Conservation (phyloP, 2,329 filamentous ascomycete species). For the Thermothelomyces thermophilus region DNA sequence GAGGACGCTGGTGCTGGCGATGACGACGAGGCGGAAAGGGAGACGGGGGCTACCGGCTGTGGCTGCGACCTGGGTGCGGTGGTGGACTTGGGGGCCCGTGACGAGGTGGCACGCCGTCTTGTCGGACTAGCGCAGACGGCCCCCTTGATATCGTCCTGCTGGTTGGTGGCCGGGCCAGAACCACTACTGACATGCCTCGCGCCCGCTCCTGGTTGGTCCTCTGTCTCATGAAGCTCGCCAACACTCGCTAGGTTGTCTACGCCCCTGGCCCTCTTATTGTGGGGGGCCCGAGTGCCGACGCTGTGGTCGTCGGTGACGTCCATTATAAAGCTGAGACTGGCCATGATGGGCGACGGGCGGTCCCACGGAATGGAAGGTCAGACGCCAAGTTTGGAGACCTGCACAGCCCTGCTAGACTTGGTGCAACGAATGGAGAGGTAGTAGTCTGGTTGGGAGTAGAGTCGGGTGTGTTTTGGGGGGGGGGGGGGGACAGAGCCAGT, state of each 20-base stretch:
- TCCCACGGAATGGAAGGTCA: conserved; percentile 37
- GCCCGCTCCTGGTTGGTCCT: conserved; percentile 30
- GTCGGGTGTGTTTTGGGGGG: background rate
- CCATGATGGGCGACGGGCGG: conserved; percentile 38
- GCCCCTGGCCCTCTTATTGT: conserved; percentile 40
- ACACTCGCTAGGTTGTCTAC: conserved; percentile 32
- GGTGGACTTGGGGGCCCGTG: conserved; percentile 29
- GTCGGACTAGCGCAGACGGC: conserved; percentile 18
- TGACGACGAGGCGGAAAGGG: conserved; percentile 24
- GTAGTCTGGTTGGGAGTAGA: conserved; percentile 18
- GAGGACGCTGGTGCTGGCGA: conserved; percentile 28
- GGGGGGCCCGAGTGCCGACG: conserved; percentile 31
- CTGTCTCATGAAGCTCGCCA: conserved; percentile 22
- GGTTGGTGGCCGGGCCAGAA: conserved; percentile 27
- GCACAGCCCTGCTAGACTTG: conserved; percentile 40
- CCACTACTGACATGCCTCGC: conserved; percentile 36
- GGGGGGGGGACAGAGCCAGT: conserved; percentile 12
- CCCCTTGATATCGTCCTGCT: conserved; percentile 24
- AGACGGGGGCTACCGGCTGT: conserved; percentile 7
- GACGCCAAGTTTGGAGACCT: conserved; percentile 38
- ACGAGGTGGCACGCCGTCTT: conserved; percentile 32
- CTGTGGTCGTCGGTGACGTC: conserved; percentile 47
- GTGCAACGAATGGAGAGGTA: conserved; percentile 29
- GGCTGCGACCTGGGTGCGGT: conserved; percentile 20
- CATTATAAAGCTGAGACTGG: conserved; percentile 52